A percentile compares a stretch with the other conserved stretches of the same genome.
Conservation (phyloP, 2,329 filamentous ascomycete genomes). For the Ascocoryne sarcoides region DNA sequence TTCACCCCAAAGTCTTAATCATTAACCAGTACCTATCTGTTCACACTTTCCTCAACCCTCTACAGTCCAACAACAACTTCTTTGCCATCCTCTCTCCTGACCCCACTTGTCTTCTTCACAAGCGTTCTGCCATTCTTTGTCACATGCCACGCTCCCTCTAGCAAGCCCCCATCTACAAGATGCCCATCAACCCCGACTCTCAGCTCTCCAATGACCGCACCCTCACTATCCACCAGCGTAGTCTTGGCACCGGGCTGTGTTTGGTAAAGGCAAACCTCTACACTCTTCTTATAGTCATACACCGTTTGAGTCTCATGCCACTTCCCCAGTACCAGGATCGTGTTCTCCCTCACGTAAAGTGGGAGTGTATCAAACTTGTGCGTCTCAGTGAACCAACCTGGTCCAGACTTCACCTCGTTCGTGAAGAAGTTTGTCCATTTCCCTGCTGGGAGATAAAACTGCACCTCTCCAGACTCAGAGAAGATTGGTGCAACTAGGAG, state of each 20-base stretch:
- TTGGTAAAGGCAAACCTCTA: conserved; percentile 40
- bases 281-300: conserved; percentile 24
- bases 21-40: too few relatives aligned
- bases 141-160: conserved; percentile 31
- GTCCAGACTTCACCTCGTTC: conserved; percentile 32
- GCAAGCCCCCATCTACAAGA: conserved; percentile 31
- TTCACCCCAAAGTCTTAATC: too few relatives aligned
- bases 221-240: conserved; percentile 35
- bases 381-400: conserved; percentile 37
- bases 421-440: conserved; percentile 42
- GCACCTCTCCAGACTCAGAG: conserved; percentile 43
- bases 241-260: conserved; percentile 34
- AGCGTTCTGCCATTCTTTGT: neutral
- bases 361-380: conserved; percentile 40
- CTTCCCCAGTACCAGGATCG: conserved; percentile 26
- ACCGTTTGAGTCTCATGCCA: conserved; percentile 23
- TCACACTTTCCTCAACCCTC: too few relatives aligned
- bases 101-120: neutral
- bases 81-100: neutral
- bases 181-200: conserved; percentile 33
- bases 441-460: conserved; percentile 47
- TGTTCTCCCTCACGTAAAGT: conserved; percentile 35
- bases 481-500: conserved; percentile 51
- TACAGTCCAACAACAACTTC: neutral
- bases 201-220: conserved; percentile 34